Conservation (phyloP, 2,329 filamentous ascomycete genomes). For the Fusarium xylarioides region DNA sequence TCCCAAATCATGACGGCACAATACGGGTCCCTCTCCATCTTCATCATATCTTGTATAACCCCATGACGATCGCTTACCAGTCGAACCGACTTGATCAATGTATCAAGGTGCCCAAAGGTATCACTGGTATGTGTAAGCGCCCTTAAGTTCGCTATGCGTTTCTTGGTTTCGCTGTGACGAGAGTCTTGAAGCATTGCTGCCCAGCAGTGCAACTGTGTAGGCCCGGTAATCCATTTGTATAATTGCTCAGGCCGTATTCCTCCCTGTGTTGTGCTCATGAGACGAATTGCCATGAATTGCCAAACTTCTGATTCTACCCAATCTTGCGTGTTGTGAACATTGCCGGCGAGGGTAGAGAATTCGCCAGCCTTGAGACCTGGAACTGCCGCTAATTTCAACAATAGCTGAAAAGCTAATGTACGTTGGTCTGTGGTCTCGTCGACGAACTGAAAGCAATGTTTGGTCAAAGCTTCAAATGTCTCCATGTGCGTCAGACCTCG, state of each 20-base stretch:
- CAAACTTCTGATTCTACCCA: slow-evolving; percentile 15
- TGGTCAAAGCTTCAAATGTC: neutral
- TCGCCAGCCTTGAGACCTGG: neutral
- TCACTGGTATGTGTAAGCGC: slow-evolving; percentile 2
- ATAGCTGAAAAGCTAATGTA: slow-evolving; percentile 13
- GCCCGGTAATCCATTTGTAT: neutral
- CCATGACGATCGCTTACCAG: neutral
- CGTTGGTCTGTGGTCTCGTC: slow-evolving; percentile 1
- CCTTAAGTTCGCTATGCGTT: slow-evolving; percentile 6
- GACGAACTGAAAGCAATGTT: neutral
- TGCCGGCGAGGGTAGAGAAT: neutral
- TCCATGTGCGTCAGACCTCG: neutral
- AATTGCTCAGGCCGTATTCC: slow-evolving; percentile 4
- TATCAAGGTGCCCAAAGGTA: slow-evolving; percentile 12
- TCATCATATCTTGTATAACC: slow-evolving; percentile 4
- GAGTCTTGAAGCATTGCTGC: slow-evolving; percentile 2
- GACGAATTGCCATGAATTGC: slow-evolving; percentile 12
- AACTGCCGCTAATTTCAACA: slow-evolving; percentile 15
- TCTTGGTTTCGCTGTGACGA: neutral
- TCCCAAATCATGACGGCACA: slow-evolving; percentile 18
- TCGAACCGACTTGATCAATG: slow-evolving; percentile 8
- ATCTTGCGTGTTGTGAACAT: neutral
- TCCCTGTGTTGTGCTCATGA: slow-evolving; percentile 4
- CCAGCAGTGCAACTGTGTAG: slow-evolving; percentile 2
- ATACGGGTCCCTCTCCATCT: neutral